Conservation (phyloP, 257 asterid genomes). For the Solanum paucissectum region DNA sequence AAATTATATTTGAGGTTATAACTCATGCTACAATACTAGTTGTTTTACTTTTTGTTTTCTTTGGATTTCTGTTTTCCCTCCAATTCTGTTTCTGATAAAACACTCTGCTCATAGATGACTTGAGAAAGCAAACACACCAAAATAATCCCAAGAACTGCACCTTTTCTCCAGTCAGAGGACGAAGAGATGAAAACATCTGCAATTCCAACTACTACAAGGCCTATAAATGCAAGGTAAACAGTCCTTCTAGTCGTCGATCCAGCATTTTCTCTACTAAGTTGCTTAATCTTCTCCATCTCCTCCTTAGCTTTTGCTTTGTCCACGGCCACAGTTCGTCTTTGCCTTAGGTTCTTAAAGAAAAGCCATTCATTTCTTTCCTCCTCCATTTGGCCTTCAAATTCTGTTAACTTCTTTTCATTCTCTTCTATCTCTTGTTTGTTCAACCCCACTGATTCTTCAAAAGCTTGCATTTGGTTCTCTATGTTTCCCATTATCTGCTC, state of each 20-base stretch:
- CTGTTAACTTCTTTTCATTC: slow-evolving; percentile 44
- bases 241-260: slow-evolving; percentile 52
- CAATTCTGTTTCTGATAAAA: slow-evolving; percentile 32
- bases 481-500: slow-evolving; percentile 79
- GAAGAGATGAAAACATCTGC: slow-evolving; percentile 45
- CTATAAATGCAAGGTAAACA: slow-evolving; percentile 53
- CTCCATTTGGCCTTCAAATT: slow-evolving; percentile 53
- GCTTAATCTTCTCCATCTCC: slow-evolving; percentile 51
- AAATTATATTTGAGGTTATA: slow-evolving; percentile 47
- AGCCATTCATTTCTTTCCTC: slow-evolving; percentile 70
- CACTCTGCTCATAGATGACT: slow-evolving; percentile 56
- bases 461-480: slow-evolving; percentile 74
- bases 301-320: slow-evolving; percentile 57
- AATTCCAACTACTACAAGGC: slow-evolving; percentile 53
- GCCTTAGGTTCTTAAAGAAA: slow-evolving; percentile 62
- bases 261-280: slow-evolving; percentile 44
- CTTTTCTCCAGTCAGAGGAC: slow-evolving; percentile 54
- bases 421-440: slow-evolving; percentile 59
- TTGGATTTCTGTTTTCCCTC: slow-evolving; percentile 23
- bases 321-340: slow-evolving; percentile 37
- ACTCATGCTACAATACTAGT: slow-evolving; percentile 47
- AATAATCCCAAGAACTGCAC: slow-evolving; percentile 58
- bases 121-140: slow-evolving; percentile 74
- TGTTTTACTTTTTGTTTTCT: slow-evolving; percentile 19
- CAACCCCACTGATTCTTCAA: slow-evolving; percentile 71